phyloP scores from a whole-genome alignment of 257 asterid species.

The Ballota nigra region DNA sequence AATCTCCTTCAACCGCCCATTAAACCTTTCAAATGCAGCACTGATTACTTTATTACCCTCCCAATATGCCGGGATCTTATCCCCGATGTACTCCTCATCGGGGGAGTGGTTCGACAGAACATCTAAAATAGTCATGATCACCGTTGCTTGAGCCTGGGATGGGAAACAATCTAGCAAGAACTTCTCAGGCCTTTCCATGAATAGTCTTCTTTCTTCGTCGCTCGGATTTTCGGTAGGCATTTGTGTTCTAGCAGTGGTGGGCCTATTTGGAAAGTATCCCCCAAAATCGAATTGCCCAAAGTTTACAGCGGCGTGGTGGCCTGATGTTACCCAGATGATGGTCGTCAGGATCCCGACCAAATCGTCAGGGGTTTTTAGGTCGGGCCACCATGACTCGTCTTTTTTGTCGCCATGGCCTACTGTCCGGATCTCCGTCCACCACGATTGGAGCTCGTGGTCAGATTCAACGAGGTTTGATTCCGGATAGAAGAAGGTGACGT shows the following conservation, averaged over 20 bases:
- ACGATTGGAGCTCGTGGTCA: constrained; percentile 64
- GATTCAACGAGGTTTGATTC: constrained; percentile 32
- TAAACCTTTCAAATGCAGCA: constrained; percentile 48
- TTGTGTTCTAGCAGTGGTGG: constrained; percentile 49
- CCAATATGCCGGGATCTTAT: constrained; percentile 40
- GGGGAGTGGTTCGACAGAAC: constrained; percentile 77
- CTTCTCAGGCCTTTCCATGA: constrained; percentile 55
- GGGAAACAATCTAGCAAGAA: constrained; percentile 58
- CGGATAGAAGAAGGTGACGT: constrained; percentile 53
- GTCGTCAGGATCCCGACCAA: constrained; percentile 55
- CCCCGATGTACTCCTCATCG: constrained; percentile 78
- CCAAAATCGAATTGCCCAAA: constrained; percentile 71
- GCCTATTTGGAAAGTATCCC: constrained; percentile 75
- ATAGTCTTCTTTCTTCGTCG: constrained; percentile 32
- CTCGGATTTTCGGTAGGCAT: constrained; percentile 70
- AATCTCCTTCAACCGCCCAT: constrained; percentile 50
- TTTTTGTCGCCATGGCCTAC: constrained; percentile 75
- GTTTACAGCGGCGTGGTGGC: constrained; percentile 86
- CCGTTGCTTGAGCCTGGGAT: constrained; percentile 59
- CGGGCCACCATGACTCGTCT: constrained; percentile 83
- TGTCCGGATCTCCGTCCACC: constrained; percentile 75
- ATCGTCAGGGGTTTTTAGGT: constrained; percentile 39
- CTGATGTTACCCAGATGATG: constrained; percentile 71
- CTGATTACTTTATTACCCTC: constrained; percentile 35
- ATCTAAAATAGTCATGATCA: constrained; percentile 52